Evolutionary conservation across 108 stramenopile genomes (phyloP).

Genomic region (Ochromonas danica): DNA sequence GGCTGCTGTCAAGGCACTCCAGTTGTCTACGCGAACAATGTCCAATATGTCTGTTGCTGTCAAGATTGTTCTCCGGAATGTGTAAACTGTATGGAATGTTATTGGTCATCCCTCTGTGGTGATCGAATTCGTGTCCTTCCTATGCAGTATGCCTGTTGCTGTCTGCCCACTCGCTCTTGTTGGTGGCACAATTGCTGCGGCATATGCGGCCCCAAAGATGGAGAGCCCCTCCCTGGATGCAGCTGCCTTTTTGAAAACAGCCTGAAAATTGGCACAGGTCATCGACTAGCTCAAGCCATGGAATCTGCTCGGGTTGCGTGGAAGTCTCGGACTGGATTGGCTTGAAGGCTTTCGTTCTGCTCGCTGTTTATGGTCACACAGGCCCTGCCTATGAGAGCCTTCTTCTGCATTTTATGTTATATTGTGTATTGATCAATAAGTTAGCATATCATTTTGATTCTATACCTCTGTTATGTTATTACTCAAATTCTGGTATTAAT

Average conservation of each 20-base stretch:
- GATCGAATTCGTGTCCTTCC: not conserved
- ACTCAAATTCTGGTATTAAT: too few species aligned
- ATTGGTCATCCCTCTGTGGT: not conserved
- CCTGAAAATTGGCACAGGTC: not conserved
- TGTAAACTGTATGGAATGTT: not conserved
- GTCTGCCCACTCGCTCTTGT: not conserved
- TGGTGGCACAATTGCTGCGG: constrained; percentile 1
- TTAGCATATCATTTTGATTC: too few species aligned
- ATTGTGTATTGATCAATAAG: too few species aligned
- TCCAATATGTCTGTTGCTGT: not conserved
- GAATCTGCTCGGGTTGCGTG: not conserved
- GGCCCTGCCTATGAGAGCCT: too few species aligned
- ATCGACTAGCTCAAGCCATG: not conserved
- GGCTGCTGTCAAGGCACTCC: not conserved
- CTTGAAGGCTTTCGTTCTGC: too few species aligned
- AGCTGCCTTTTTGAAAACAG: not conserved
- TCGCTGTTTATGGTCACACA: too few species aligned
- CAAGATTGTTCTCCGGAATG: not conserved
- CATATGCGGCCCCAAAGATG: not conserved
- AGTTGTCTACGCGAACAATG: not conserved
- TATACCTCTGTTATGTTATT: too few species aligned
- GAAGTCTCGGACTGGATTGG: too few species aligned
- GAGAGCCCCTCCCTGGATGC: not conserved
- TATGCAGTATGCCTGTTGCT: not conserved
- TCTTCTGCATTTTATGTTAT: too few species aligned